Conservation (phyloP, 306 rosid genomes). For the Amphicarpaea edgeworthii region DNA sequence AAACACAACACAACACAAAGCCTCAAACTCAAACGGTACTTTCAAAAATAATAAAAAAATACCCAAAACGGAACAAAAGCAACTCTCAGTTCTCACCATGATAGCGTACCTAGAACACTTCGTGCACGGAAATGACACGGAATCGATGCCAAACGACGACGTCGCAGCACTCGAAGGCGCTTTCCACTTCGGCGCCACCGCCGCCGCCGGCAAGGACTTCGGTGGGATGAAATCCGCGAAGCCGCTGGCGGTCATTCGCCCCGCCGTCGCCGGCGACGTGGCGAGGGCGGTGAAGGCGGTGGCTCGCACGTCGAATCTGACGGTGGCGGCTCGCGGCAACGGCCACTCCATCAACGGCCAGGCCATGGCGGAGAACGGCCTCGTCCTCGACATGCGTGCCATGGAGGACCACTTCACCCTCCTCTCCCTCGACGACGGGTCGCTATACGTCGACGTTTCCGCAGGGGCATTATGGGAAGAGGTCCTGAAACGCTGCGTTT, state of each 20-base stretch:
- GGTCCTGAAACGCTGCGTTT: slow-evolving; percentile 72
- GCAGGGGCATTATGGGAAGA: slow-evolving; percentile 99
- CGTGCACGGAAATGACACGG: slow-evolving; percentile 72
- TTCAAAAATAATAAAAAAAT: not conserved
- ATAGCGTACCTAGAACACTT: slow-evolving; percentile 82
- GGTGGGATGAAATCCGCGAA: slow-evolving; percentile 70
- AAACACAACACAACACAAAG: not conserved
- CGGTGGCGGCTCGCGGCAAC: slow-evolving; percentile 94
- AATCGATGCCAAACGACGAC: slow-evolving; percentile 60
- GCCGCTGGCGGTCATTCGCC: slow-evolving; percentile 68
- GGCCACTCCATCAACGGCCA: slow-evolving; percentile 99
- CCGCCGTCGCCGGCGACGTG: slow-evolving; percentile 58
- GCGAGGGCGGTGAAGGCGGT: slow-evolving; percentile 58
- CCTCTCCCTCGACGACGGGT: slow-evolving; percentile 41
- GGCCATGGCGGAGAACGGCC: slow-evolving; percentile 86
- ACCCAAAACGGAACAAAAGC: not conserved
- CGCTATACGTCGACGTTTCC: slow-evolving; percentile 67
- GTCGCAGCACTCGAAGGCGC: slow-evolving; percentile 52
- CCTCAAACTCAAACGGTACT: slow-evolving; percentile 29
- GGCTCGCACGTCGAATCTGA: slow-evolving; percentile 55
- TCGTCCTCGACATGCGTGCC: slow-evolving; percentile 88
- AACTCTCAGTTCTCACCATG: slow-evolving; percentile 47
- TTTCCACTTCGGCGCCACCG: slow-evolving; percentile 49
- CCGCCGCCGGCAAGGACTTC: slow-evolving; percentile 69
- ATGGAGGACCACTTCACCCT: slow-evolving; percentile 56